Evolutionary conservation across 2,329 filamentous ascomycete species (phyloP).

Genomic region (Sphaerostilbella broomeana): DNA sequence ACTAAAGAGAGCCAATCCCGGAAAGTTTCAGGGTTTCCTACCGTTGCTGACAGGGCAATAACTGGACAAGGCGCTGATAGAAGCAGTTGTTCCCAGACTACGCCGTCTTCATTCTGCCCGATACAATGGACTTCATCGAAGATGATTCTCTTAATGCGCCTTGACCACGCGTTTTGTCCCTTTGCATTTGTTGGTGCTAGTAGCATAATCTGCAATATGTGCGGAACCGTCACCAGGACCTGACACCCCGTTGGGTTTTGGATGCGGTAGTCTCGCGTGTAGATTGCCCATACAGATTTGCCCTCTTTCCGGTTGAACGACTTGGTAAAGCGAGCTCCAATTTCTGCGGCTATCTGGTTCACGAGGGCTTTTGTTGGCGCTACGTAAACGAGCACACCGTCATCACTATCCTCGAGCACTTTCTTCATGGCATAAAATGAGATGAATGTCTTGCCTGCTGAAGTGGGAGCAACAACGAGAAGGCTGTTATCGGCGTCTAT

Average conservation of each 20-base stretch:
- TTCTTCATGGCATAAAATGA: conserved; percentile 80
- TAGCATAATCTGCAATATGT: conserved; percentile 74
- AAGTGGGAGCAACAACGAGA: conserved; percentile 71
- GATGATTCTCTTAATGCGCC: conserved; percentile 65
- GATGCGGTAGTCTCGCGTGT: conserved; percentile 68
- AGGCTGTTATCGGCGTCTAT: conserved; percentile 65
- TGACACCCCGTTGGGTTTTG: conserved; percentile 69
- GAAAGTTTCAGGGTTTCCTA: conserved; percentile 69
- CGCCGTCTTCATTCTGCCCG: conserved; percentile 66
- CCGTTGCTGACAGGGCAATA: conserved; percentile 71
- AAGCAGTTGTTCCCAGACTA: conserved; percentile 73
- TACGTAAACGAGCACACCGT: conserved; percentile 69
- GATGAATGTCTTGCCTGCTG: conserved; percentile 77
- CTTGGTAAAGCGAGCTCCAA: conserved; percentile 69
- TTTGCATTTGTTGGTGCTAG: conserved; percentile 58
- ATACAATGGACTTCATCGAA: conserved; percentile 82
- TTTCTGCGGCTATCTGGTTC: conserved; percentile 75
- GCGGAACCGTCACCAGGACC: conserved; percentile 69
- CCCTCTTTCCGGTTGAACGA: conserved; percentile 49
- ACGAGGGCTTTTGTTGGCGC: conserved; percentile 77
- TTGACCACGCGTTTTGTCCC: conserved; percentile 50
- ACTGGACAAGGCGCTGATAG: conserved; percentile 70
- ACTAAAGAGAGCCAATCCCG: conserved; percentile 59
- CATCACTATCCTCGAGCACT: conserved; percentile 59
- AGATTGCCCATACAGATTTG: conserved; percentile 71